Percentiles rank a stretch among this genome's conserved stretches.
Conservation (phyloP, 129 eudicot genomes). For the Oenanthe sinensis region DNA sequence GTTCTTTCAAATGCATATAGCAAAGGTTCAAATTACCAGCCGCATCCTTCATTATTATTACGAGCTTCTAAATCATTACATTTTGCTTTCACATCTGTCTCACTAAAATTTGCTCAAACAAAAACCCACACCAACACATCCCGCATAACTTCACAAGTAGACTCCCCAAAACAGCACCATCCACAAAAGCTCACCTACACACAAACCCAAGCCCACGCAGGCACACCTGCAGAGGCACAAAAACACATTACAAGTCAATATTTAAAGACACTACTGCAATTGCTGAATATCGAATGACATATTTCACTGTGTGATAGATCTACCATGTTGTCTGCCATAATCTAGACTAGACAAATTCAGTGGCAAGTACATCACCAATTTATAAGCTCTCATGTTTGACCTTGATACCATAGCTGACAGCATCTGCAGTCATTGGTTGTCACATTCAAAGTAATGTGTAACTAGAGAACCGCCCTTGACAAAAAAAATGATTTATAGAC, state of each 20-base stretch:
- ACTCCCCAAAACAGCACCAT: neutral
- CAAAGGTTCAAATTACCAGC: too few species aligned
- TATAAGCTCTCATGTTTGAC: neutral
- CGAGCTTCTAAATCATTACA: too few species aligned
- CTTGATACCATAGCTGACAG: neutral
- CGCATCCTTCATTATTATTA: too few species aligned
- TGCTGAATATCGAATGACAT: too few species aligned
- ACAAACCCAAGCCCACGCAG: neutral
- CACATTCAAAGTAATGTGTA: neutral
- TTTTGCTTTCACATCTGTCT: too few species aligned
- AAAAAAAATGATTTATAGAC: neutral
- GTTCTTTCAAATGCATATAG: too few species aligned
- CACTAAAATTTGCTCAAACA: too few species aligned
- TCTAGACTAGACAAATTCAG: neutral
- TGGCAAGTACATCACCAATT: neutral
- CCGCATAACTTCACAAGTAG: too few species aligned
- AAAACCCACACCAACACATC: too few species aligned
- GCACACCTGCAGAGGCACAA: neutral
- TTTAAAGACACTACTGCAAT: too few species aligned
- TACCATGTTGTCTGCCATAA: neutral
- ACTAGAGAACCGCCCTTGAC: neutral
- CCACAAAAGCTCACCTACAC: neutral
- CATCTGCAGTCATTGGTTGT: neutral
- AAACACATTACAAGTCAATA: too few species aligned
- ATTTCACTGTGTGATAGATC: too few species aligned